Base-by-base conservation (phyloP, 163 green algal species). In the Chlamydomonas reinhardtii region DNA sequence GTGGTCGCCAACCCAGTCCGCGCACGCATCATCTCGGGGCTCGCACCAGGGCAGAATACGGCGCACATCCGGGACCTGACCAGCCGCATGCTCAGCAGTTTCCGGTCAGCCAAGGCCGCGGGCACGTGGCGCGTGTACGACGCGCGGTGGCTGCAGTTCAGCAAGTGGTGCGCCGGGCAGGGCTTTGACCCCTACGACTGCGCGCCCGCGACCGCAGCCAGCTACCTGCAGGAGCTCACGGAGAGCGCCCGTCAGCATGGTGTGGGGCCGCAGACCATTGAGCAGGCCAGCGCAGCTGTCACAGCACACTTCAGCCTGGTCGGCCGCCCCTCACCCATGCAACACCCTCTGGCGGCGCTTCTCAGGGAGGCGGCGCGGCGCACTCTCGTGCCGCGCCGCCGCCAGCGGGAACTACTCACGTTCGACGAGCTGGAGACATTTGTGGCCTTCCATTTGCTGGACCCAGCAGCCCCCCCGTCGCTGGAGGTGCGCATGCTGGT, bases 251-350 rank as follows among this genome's bases (percentile, higher is more conserved):
- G 2, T 4, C 15, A 19, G 17, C 66, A 31, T 9, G 66, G n/a
- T 8, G 29, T 80, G 2, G 74, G 74, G 2, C 54, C 54, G 0
- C 74, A 56, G 32, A 29, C 2, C 4, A 19, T 80, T 2, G 54
- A 69, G 31, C 59, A 27, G 4, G 54, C 74, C 22, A 80, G 74
- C 54, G 74, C 74, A 27, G 74, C 74, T 34, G 37, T 80, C 19
- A 56, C 74, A 1, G 54, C 54, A 4, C 4, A 54, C 1, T 43
- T 34, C 54, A 16, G 31, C 52, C 12, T 70, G 27, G 31, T 19
- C 17, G 74, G 74, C 16, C 6, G 12, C 4, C 15, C 74, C 4
- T 71, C 54, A n/a, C 74, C 74, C 31, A 56, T 31, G 12, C 31
- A 16, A 24, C 17, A 27, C 22, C 24, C 37, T 22, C 19, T 37